phyloP scores from a whole-genome alignment of 768 basidiomycete genomes.

The Tylopilus felleus region DNA sequence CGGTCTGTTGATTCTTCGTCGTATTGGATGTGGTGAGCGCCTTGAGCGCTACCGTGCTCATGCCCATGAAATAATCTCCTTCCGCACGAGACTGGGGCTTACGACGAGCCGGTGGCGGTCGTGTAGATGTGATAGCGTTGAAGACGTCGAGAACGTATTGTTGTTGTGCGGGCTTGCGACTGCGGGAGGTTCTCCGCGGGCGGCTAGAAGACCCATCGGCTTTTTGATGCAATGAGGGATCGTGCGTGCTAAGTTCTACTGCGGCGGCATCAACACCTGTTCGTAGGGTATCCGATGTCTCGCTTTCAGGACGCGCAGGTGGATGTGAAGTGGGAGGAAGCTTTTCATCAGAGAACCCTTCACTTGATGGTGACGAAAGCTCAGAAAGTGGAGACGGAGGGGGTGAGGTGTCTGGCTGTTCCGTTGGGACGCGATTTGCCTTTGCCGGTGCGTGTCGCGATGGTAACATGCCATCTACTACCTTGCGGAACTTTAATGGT shows the following conservation, averaged over 20 bases:
- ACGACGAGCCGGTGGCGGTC: slow-evolving; percentile 41
- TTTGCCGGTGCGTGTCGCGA: slow-evolving; percentile 24
- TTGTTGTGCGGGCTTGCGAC: slow-evolving; percentile 40
- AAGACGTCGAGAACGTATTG: slow-evolving; percentile 39
- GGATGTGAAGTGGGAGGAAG: not conserved
- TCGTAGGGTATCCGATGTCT: not conserved
- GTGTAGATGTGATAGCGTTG: slow-evolving; percentile 25
- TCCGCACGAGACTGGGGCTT: slow-evolving; percentile 36
- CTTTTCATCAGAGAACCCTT: slow-evolving; percentile 12
- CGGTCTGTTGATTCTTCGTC: slow-evolving; percentile 63
- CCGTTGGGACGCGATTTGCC: slow-evolving; percentile 8
- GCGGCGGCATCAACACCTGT: slow-evolving; percentile 8
- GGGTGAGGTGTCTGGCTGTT: not conserved
- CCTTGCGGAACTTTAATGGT: slow-evolving; percentile 39
- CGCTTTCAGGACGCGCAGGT: not conserved
- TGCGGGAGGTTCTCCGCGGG: slow-evolving; percentile 50
- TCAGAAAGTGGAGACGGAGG: slow-evolving; percentile 23
- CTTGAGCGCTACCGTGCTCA: slow-evolving; percentile 67
- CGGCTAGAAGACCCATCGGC: slow-evolving; percentile 6
- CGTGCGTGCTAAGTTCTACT: not conserved
- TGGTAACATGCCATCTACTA: slow-evolving; percentile 36
- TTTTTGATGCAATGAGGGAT: slow-evolving; percentile 14
- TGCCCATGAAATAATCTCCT: slow-evolving; percentile 52
- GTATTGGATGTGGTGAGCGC: slow-evolving; percentile 74
- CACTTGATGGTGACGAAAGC: slow-evolving; percentile 20